Evolutionary conservation across 1,139 yeast genomes (phyloP).

Genomic region (Suhomyces kunorum): DNA sequence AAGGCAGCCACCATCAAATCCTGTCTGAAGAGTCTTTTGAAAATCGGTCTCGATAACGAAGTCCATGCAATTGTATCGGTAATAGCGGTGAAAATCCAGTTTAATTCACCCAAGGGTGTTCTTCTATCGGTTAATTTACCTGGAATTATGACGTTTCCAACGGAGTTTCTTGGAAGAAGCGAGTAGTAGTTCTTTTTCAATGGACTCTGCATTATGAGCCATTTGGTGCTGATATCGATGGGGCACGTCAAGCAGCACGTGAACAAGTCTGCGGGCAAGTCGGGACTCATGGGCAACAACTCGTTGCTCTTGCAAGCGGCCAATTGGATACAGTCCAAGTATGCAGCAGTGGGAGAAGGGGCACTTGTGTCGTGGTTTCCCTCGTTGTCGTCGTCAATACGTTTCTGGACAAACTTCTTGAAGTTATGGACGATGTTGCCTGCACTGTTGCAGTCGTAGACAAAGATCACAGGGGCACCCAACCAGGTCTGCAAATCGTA

Average conservation of each 20-base stretch:
- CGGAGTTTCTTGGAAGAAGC: slow-evolving; percentile 49
- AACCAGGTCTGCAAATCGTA: slow-evolving; percentile 95
- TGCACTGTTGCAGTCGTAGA: slow-evolving; percentile 92
- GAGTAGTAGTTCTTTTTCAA: slow-evolving; percentile 57
- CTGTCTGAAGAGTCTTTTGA: slow-evolving; percentile 88
- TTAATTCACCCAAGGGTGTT: slow-evolving; percentile 93
- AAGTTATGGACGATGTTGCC: slow-evolving; percentile 92
- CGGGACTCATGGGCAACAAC: slow-evolving; percentile 88
- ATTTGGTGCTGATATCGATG: slow-evolving; percentile 86
- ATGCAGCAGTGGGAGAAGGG: slow-evolving; percentile 68
- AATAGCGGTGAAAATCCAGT: slow-evolving; percentile 97
- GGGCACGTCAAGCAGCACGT: slow-evolving; percentile 96
- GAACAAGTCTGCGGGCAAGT: slow-evolving; percentile 92
- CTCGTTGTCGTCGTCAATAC: slow-evolving; percentile 84
- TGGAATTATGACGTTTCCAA: slow-evolving; percentile 72
- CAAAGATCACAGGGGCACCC: slow-evolving; percentile 96
- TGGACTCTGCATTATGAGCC: slow-evolving; percentile 88
- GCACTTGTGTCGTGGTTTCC: slow-evolving; percentile 67
- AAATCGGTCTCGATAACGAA: slow-evolving; percentile 79
- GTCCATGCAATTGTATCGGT: slow-evolving; percentile 99
- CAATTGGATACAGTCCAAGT: slow-evolving; percentile 85
- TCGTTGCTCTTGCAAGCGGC: slow-evolving; percentile 94
- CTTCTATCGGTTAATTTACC: slow-evolving; percentile 90
- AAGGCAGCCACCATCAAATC: slow-evolving; percentile 96
- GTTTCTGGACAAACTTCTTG: slow-evolving; percentile 84